Evolutionary conservation across 495 filamentous ascomycete genomes (phyloP), one percentile per base, ranked within the genome.

Genomic region (Penicillium canariense): DNA sequence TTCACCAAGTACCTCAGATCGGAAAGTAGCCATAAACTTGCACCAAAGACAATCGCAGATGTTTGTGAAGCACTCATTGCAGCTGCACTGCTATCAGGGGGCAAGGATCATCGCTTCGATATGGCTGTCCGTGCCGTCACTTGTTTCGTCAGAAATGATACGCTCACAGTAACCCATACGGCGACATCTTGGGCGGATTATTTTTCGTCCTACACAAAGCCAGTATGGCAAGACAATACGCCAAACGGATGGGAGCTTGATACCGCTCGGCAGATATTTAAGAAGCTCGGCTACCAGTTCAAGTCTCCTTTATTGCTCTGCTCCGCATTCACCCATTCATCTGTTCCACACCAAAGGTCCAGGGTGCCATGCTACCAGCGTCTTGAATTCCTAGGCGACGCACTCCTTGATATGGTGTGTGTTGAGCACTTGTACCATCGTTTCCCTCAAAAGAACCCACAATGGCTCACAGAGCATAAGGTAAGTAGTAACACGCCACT

Each of bases 391-490:
- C 75, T 97, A 3, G 94, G 94, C 3, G 94, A 98, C 63, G 81
- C 93, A 2, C 77, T 98, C 14, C 80, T 96, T 2, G 94, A 98
- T 62, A 89, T 96, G 84, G 87, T 82, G 42, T 90, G 86, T 61
- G 83, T 98, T 49, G 85, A 90, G 48, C 81, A 88, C 55, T 73
- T 98, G 15, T 98, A 88, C 68, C 72, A 84, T 55, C 78, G 77
- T 10, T 89, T 87, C 65, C 90, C 91, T 0, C 78, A 82, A 39
- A 84, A 84, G 54, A 92, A 97, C 65, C 93, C 94, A 1, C 91
- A 97, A 66, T 98, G 94, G 94, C 80, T 98, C 28, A 98, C 94
- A 1, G 94, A 98, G 72, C 95, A 98, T 75, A 98, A 97, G 61
- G 81, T 81, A 62, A 46, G 71, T 58, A 18, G 12, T 23, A n/a